Conservation (phyloP, 192 early-diverging fungal species). For the Backusella tarrabulga region DNA sequence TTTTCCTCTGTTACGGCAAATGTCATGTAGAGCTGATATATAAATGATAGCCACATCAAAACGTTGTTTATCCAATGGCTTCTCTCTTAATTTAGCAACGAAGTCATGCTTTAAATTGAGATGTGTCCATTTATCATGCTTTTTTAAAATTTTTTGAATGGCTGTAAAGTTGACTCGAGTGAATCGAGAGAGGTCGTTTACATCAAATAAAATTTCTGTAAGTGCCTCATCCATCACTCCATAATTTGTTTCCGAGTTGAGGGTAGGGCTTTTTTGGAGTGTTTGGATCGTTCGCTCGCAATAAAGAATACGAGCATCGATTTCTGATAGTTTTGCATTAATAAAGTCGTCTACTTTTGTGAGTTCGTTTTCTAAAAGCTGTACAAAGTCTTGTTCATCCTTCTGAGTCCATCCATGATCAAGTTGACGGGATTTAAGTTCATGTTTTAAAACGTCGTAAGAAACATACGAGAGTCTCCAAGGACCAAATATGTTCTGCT, state of each 20-base stretch:
- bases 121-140: slow-evolving; percentile 77
- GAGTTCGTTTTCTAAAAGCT: slow-evolving; percentile 31
- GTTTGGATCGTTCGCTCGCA: slow-evolving; percentile 57
- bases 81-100: slow-evolving; percentile 36
- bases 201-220: slow-evolving; percentile 57
- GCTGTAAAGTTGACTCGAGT: slow-evolving; percentile 82
- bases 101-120: slow-evolving; percentile 21
- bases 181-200: slow-evolving; percentile 79
- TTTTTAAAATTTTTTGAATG: slow-evolving; percentile 94
- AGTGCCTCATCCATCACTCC: slow-evolving; percentile 62
- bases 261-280: slow-evolving; percentile 35
- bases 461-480: slow-evolving; percentile 34
- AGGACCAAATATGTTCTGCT: slow-evolving; percentile 34
- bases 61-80: slow-evolving; percentile 78
- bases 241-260: slow-evolving; percentile 55
- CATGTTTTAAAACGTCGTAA: slow-evolving; percentile 33
- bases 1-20: slow-evolving; percentile 54
- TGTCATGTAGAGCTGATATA: slow-evolving; percentile 80
- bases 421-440: slow-evolving; percentile 44
- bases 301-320: slow-evolving; percentile 68
- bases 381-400: slow-evolving; percentile 57
- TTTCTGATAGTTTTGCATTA: slow-evolving; percentile 71
- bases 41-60: slow-evolving; percentile 89
- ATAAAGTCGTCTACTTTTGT: slow-evolving; percentile 66
- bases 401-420: slow-evolving; percentile 53